Percentiles rank a stretch among this genome's conserved stretches.
phyloP scores from a whole-genome alignment of 1,139 yeast species.

The Zygosaccharomyces sapae region DNA sequence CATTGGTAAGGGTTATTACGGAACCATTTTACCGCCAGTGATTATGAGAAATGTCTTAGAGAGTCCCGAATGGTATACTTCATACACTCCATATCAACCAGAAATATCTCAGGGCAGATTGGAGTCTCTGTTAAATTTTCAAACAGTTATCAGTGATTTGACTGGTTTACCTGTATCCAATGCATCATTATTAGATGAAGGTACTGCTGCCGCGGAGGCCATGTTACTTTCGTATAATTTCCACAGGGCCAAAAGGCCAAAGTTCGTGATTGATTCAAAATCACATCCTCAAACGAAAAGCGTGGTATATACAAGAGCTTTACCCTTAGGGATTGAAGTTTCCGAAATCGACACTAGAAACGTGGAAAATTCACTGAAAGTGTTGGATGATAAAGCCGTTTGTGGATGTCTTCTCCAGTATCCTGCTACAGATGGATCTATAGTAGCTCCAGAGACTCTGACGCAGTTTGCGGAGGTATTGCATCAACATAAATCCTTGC shows the following conservation, averaged over 20 bases:
- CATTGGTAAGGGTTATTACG: slow-evolving; percentile 93
- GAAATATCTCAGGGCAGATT: slow-evolving; percentile 96
- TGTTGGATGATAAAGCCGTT: slow-evolving; percentile 31
- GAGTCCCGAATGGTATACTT: slow-evolving; percentile 97
- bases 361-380: slow-evolving; percentile 19
- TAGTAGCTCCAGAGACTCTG: slow-evolving; percentile 47
- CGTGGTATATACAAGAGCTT: slow-evolving; percentile 76
- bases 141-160: slow-evolving; percentile 80
- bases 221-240: slow-evolving; percentile 78
- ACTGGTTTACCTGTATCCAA: slow-evolving; percentile 93
- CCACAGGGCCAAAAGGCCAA: slow-evolving; percentile 59
- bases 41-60: slow-evolving; percentile 89
- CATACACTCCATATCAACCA: slow-evolving; percentile 97
- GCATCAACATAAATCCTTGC: slow-evolving; percentile 68
- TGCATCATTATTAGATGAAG: slow-evolving; percentile 92
- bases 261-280: slow-evolving; percentile 69
- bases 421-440: slow-evolving; percentile 82
- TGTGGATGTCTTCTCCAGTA: slow-evolving; percentile 89
- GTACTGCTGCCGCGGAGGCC: slow-evolving; percentile 98
- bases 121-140: slow-evolving; percentile 84
- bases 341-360: slow-evolving; percentile 51
- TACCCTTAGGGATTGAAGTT: slow-evolving; percentile 64
- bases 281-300: slow-evolving; percentile 83
- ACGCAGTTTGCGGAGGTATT: slow-evolving; percentile 56
- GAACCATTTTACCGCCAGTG: slow-evolving; percentile 85